Base-by-base conservation (phyloP, 2,329 filamentous ascomycete species). In the Pestalotiopsis fici region DNA sequence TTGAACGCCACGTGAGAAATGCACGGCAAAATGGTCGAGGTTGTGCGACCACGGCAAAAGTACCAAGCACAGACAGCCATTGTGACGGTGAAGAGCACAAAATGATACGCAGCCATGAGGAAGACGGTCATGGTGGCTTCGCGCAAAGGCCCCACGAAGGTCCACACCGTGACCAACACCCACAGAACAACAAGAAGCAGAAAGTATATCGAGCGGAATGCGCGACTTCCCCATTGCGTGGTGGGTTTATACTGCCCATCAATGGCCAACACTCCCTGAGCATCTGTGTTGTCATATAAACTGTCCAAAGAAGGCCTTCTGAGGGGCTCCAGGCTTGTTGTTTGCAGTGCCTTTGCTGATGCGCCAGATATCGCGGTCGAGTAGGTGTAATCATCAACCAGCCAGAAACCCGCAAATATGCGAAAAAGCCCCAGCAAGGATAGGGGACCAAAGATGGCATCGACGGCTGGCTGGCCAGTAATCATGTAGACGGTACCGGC, bases 381-480 rank as follows among this genome's bases (percentile, higher is more conserved):
- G 31, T 35, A 35, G 31, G 31, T 35, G 11, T 7, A 35, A 35
- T 35, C 31, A 11, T 35, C 31, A 6, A 35, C 31, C 11, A 35
- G 31, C 31, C 31, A 35, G 11, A 35, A 35, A 35, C 6, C 31
- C 11, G 31, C 31, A 1, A 35, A 35, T 7, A 35, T 11, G 31
- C 31, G 31, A 35, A 35, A 11, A 11, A 35, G 31, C 7, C 31
- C 31, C 31, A 35, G 31, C 31, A 35, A 35, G 6, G 65, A 13
- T 23, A 66, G n/a, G 15, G 65, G 65, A 47, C n/a, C 27, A 18
- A 66, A 66, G n/a, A 66, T 55, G 4, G 54, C 31, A 39, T 72
- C 67, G 5, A 71, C 28, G 1, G 65, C 69, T 23, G 70, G 56
- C n/a, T 63, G 65, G 2, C 35, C 27, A 39, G 64, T 43, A 12